Conservation (phyloP, 2,329 filamentous ascomycete genomes). For the Truncatella angustata region DNA sequence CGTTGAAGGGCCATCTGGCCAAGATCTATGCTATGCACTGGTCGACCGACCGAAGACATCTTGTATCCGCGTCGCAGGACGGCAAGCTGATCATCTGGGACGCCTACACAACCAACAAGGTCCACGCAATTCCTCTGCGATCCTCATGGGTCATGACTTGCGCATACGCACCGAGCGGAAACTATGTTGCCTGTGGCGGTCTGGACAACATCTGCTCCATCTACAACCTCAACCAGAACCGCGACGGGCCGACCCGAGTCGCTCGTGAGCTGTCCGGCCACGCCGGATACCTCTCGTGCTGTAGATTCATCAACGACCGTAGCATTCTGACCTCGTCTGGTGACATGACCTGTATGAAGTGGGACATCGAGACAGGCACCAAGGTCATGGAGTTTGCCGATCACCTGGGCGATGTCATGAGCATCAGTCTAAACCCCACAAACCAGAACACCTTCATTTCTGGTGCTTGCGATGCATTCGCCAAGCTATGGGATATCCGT, state of each 20-base stretch:
- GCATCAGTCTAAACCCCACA: conserved; percentile 97
- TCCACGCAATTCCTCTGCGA: conserved; percentile 93
- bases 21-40: conserved; percentile 99
- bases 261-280: conserved; percentile 95
- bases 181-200: conserved; percentile 97
- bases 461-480: conserved; percentile 97
- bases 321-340: conserved; percentile 97
- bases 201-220: conserved; percentile 99
- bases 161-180: conserved; percentile 96
- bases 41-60: conserved; percentile 95
- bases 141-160: conserved; percentile 99
- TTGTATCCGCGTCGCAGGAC: conserved; percentile 97
- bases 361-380: conserved; percentile 97
- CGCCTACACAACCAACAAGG: conserved; percentile 99
- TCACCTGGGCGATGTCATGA: conserved; percentile 98
- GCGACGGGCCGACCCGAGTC: conserved; percentile 95
- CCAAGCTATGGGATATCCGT: conserved; percentile 98
- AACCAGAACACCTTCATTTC: conserved; percentile 99
- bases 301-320: conserved; percentile 97
- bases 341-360: conserved; percentile 99
- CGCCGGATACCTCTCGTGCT: conserved; percentile 96
- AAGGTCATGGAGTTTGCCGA: conserved; percentile 98
- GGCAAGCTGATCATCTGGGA: conserved; percentile 99
- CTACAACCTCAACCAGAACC: conserved; percentile 92
- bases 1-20: conserved; percentile 93